phyloP scores from a whole-genome alignment of 75 land plant genomes.

The Picea sitchensis region DNA sequence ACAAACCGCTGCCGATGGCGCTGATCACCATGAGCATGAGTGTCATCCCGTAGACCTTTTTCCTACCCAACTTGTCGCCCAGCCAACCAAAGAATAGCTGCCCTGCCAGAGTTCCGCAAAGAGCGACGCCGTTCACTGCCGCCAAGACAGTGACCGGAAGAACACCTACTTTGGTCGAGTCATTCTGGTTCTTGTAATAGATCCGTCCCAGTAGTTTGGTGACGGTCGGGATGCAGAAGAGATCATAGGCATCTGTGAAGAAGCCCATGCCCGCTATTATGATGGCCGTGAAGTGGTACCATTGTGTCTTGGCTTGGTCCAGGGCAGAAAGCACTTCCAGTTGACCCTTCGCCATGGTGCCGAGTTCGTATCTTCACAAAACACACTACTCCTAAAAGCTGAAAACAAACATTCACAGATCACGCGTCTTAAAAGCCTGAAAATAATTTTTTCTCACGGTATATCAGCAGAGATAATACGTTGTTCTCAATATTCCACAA shows the following conservation, averaged over 20 bases:
- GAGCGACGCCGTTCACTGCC: conserved; percentile 57
- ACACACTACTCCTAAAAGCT: too few relatives aligned
- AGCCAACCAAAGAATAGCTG: conserved; percentile 61
- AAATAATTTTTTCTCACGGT: too few relatives aligned
- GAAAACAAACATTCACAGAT: too few relatives aligned
- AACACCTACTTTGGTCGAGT: conserved; percentile 16
- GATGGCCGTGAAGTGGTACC: conserved; percentile 35
- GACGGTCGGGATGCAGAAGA: conserved; percentile 32
- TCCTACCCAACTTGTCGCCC: conserved; percentile 56
- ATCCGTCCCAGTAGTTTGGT: conserved; percentile 24
- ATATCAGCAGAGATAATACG: too few relatives aligned
- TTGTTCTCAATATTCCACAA: too few relatives aligned
- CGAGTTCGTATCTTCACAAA: too few relatives aligned
- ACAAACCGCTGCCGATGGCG: conserved; percentile 54
- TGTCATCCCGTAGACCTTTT: conserved; percentile 49
- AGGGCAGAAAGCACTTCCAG: conserved; percentile 6
- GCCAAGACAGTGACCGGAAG: conserved; percentile 32
- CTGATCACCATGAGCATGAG: conserved; percentile 56
- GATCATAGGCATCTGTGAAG: background rate
- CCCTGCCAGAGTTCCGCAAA: conserved; percentile 4
- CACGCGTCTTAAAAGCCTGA: too few relatives aligned
- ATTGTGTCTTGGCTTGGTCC: conserved; percentile 22
- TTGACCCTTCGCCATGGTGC: background rate
- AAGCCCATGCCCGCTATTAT: conserved; percentile 43
- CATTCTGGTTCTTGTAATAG: conserved; percentile 22